Evolutionary conservation across 2,329 filamentous ascomycete species (phyloP), one percentile per base, ranked within the genome.

Genomic region (Xylariales sp.): DNA sequence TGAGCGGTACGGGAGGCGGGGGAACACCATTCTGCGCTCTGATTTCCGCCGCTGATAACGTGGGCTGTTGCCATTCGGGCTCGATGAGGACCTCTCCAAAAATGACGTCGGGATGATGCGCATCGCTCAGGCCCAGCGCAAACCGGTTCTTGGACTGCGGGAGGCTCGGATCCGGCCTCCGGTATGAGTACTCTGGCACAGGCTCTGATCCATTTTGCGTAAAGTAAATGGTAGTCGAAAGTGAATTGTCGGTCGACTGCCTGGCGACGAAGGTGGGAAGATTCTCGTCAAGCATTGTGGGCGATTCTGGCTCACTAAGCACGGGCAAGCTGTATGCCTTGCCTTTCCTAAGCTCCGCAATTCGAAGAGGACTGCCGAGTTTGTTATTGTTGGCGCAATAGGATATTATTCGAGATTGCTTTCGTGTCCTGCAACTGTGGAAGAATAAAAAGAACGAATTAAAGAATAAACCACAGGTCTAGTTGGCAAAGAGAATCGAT

Each of bases 271-370:
- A 82, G 30, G 74, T 88, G 40, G 90, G 90, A n/a, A 96, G 78
- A 62, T 90, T 95, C 61, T 94, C 88, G 80, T 95, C 89, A 53
- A 95, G 76, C 89, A 95, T 95, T 41, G 47, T 60, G 51, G 41
- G n/a, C n/a, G n/a, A n/a, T n/a, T n/a, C n/a, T n/a, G n/a, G n/a
- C n/a, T n/a, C n/a, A n/a, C n/a, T n/a, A n/a, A n/a, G n/a, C n/a
- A n/a, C n/a, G n/a, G n/a, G n/a, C n/a, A n/a, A n/a, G n/a, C n/a
- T n/a, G n/a, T n/a, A n/a, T n/a, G n/a, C n/a, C n/a, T n/a, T n/a
- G n/a, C n/a, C n/a, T n/a, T n/a, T n/a, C n/a, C n/a, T n/a, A n/a
- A n/a, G n/a, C n/a, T n/a, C n/a, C n/a, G n/a, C n/a, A n/a, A n/a
- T n/a, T n/a, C n/a, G n/a, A n/a, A n/a, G n/a, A n/a, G n/a, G n/a